Conservation (phyloP, 306 rosid species). For the Prunus mongolica region DNA sequence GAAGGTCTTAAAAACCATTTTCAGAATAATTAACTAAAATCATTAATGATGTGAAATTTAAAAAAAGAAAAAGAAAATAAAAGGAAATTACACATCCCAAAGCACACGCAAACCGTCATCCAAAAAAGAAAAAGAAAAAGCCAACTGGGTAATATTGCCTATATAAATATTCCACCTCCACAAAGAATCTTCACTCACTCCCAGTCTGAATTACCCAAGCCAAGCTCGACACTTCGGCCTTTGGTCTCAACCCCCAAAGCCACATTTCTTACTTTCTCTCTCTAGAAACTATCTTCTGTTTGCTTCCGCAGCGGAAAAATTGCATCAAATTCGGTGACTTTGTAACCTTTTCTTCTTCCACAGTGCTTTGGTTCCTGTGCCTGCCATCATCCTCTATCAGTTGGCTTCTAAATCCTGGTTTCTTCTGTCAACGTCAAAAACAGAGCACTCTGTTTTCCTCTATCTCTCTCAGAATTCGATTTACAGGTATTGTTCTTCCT, state of each 20-base stretch:
- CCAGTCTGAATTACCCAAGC: background rate
- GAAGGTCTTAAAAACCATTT: too few relatives aligned
- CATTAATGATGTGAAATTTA: too few relatives aligned
- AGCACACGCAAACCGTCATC: background rate
- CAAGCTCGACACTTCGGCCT: background rate
- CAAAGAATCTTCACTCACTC: background rate
- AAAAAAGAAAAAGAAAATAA: too few relatives aligned
- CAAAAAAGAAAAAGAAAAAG: background rate
- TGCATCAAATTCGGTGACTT: background rate
- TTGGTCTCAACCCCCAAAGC: background rate
- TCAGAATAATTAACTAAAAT: too few relatives aligned
- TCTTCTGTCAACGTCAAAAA: background rate
- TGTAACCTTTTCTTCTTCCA: background rate
- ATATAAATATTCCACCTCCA: background rate
- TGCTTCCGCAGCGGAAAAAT: background rate
- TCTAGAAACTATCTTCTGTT: background rate
- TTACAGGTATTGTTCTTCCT: conserved; percentile 8
- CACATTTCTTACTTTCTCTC: background rate
- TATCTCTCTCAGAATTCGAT: background rate
- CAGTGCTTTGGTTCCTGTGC: background rate
- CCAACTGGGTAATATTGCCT: background rate
- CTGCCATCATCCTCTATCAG: background rate
- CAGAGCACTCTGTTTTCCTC: background rate
- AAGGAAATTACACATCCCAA: background rate
- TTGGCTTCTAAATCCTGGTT: background rate